These are phyloP conservation scores for Stromatinia cepivora DNA, from an alignment of 2,329 filamentous ascomycete species.

Conservation along the genomic window DNA sequence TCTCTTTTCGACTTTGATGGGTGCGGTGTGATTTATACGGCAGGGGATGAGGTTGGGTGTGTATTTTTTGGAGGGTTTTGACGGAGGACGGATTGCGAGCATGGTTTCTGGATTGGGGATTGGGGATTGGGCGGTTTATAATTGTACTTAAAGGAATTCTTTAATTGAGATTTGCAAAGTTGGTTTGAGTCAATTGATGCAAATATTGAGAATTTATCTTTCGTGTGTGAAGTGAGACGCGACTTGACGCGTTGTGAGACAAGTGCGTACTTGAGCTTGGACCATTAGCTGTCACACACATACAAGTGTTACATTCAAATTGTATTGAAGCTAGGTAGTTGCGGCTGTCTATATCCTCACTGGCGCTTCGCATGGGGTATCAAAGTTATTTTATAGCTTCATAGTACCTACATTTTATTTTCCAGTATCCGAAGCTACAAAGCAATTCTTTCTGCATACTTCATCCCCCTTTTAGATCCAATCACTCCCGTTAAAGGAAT, in stretches of 20 bases:
- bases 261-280: not conserved
- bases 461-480: too few relatives aligned
- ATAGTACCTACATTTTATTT: not conserved
- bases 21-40: slow-evolving; percentile 13
- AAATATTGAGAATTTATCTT: not conserved
- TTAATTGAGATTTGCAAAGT: not conserved
- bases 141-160: accelerated
- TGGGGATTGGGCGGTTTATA: not conserved
- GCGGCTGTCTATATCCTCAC: not conserved
- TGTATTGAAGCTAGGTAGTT: not conserved
- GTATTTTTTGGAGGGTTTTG: slow-evolving; percentile 9
- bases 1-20: slow-evolving; percentile 7
- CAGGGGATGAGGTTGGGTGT: slow-evolving; percentile 16
- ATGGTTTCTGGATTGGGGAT: not conserved
- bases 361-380: too few relatives aligned
- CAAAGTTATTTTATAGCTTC: not conserved
- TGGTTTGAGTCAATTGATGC: not conserved
- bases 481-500: not conserved
- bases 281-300: not conserved
- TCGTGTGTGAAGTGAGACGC: not conserved
- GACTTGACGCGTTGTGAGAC: slow-evolving; percentile 3
- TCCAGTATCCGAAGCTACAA: too few relatives aligned
- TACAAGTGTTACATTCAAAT: not conserved
- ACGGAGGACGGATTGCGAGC: slow-evolving; percentile 17
- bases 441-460: too few relatives aligned